Percentiles rank a stretch among this genome's conserved stretches.
These are phyloP conservation scores for Selenicereus undatus DNA, from an alignment of 148 eudicot species.

Conservation along the genomic window DNA sequence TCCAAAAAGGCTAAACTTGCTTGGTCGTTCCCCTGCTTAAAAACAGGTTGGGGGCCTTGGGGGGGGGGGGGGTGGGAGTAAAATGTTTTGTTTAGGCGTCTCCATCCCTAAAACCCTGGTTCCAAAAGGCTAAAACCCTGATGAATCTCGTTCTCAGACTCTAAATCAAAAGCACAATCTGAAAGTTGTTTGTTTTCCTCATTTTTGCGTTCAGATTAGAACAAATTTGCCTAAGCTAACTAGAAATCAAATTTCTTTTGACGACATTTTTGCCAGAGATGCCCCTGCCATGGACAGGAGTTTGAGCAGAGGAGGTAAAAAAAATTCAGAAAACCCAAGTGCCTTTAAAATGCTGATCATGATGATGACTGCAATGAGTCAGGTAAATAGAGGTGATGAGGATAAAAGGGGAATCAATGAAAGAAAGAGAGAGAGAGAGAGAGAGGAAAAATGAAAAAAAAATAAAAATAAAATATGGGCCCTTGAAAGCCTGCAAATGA, in stretches of 20 bases:
- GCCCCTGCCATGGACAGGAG: slow-evolving; percentile 43
- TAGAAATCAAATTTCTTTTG: slow-evolving; percentile 16
- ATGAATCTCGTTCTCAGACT: slow-evolving; percentile 4
- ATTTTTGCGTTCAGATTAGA: slow-evolving; percentile 31
- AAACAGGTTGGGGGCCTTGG: too few relatives aligned
- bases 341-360: slow-evolving; percentile 17
- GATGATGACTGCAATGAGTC: slow-evolving; percentile 46
- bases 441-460: neutral
- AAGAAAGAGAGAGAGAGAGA: slow-evolving; percentile 7
- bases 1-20: too few relatives aligned
- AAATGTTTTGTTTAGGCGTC: too few relatives aligned
- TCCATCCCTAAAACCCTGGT: too few relatives aligned
- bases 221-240: slow-evolving; percentile 3
- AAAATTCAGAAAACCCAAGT: slow-evolving; percentile 5
- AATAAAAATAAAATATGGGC: slow-evolving; percentile 16
- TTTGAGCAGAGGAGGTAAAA: slow-evolving; percentile 32
- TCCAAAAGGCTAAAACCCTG: slow-evolving; percentile 11
- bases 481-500: slow-evolving; percentile 51
- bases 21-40: too few relatives aligned
- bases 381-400: slow-evolving; percentile 24
- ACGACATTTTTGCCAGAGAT: slow-evolving; percentile 14
- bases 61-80: too few relatives aligned
- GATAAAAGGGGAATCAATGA: slow-evolving; percentile 22
- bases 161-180: slow-evolving; percentile 15
- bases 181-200: slow-evolving; percentile 16